These are phyloP conservation scores for Picochlorum costavermella DNA, from an alignment of 139 green algal genomes.

Conservation along the genomic window DNA sequence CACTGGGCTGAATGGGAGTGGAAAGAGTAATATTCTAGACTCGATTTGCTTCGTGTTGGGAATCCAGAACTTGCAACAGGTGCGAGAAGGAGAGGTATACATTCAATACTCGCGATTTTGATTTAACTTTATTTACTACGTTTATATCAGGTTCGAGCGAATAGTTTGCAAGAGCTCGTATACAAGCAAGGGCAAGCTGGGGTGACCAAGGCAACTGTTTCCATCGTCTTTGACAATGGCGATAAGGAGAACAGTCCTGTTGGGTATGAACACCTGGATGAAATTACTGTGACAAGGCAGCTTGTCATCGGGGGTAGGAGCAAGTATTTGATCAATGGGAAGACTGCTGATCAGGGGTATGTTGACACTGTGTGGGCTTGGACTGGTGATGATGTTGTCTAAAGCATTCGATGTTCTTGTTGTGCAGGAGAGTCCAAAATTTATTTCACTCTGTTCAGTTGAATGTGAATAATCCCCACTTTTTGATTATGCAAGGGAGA, in stretches of 20 bases:
- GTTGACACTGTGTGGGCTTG: conserved; percentile 30
- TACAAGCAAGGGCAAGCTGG: conserved; percentile 98
- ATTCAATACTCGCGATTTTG: background rate
- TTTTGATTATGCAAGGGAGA: conserved; percentile 99
- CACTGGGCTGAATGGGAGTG: conserved; percentile 92
- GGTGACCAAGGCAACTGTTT: conserved; percentile 93
- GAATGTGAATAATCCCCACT: conserved; percentile 99
- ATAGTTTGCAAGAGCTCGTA: conserved; percentile 92
- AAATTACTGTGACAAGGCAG: conserved; percentile 90
- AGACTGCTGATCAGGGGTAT: conserved; percentile 68
- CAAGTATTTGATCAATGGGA: conserved; percentile 98
- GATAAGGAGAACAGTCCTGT: conserved; percentile 70
- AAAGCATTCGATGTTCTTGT: conserved; percentile 16
- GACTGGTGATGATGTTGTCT: background rate
- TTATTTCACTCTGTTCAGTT: conserved; percentile 98
- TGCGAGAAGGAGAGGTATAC: conserved; percentile 12
- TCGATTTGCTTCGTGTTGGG: conserved; percentile 98
- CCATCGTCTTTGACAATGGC: conserved; percentile 93
- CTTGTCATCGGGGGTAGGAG: conserved; percentile 91
- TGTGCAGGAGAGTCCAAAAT: conserved; percentile 78
- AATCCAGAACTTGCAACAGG: conserved; percentile 89
- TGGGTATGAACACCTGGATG: conserved; percentile 86
- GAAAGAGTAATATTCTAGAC: conserved; percentile 99
- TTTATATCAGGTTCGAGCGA: conserved; percentile 74
- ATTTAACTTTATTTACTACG: background rate